Conservation (phyloP, 345 rosid genomes). For the Eutrema heterophyllum region DNA sequence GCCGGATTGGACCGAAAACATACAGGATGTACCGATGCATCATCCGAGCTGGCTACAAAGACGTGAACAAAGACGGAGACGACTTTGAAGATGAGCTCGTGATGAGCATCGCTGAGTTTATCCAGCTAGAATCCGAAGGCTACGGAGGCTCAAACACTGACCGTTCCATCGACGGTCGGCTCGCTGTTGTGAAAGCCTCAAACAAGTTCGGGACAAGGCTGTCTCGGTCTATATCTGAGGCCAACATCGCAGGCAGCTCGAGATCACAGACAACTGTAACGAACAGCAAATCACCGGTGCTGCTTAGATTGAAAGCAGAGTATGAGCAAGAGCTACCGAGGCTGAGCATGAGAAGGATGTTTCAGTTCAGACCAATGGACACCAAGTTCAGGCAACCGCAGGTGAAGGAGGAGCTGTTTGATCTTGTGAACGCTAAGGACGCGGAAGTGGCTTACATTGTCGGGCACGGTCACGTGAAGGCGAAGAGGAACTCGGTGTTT, state of each 20-base stretch:
- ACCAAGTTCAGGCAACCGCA: slow-evolving; percentile 48
- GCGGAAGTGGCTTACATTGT: slow-evolving; percentile 73
- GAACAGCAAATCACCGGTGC: slow-evolving; percentile 60
- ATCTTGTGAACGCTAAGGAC: slow-evolving; percentile 70
- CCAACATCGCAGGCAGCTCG: slow-evolving; percentile 40
- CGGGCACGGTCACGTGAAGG: slow-evolving; percentile 67
- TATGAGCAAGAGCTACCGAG: slow-evolving; percentile 62
- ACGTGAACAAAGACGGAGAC: slow-evolving; percentile 58
- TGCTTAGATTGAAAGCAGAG: slow-evolving; percentile 50
- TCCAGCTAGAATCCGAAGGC: slow-evolving; percentile 87
- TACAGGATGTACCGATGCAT: slow-evolving; percentile 86
- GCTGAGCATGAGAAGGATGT: slow-evolving; percentile 38
- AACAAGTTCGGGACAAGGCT: slow-evolving; percentile 71
- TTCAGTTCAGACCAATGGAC: slow-evolving; percentile 57
- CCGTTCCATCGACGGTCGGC: slow-evolving; percentile 57
- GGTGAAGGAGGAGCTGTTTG: slow-evolving; percentile 74
- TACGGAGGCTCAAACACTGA: slow-evolving; percentile 40
- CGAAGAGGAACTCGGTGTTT: slow-evolving; percentile 64
- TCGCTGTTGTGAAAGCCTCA: slow-evolving; percentile 78
- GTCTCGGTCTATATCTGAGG: slow-evolving; percentile 42
- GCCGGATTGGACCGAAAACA: slow-evolving; percentile 90
- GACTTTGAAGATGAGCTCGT: slow-evolving; percentile 80
- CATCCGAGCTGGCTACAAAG: slow-evolving; percentile 84
- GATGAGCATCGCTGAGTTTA: slow-evolving; percentile 87
- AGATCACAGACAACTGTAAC: slow-evolving; percentile 33